Evolutionary conservation across 1,284 basidiomycete species (phyloP).

Genomic region (Phlebopus sp.): DNA sequence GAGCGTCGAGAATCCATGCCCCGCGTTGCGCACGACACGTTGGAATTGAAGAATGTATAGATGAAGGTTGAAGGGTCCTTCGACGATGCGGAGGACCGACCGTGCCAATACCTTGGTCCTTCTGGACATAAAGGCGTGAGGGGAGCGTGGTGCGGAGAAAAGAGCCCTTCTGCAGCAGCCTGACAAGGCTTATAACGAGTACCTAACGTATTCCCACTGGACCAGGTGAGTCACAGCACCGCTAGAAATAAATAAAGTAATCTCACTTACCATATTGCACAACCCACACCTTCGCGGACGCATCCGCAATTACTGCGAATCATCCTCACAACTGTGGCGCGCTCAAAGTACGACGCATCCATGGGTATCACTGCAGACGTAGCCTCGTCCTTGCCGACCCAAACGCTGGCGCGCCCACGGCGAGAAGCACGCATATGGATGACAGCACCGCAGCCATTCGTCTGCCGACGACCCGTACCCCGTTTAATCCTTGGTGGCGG

Average conservation of each 20-base stretch:
- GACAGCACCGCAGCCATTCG: slow-evolving; percentile 60
- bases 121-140: slow-evolving; percentile 37
- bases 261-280: slow-evolving; percentile 52
- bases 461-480: slow-evolving; percentile 12
- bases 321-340: slow-evolving; percentile 44
- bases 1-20: slow-evolving; percentile 20
- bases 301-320: slow-evolving; percentile 59
- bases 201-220: slow-evolving; percentile 61
- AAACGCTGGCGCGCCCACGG: slow-evolving; percentile 47
- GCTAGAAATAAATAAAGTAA: slow-evolving; percentile 4
- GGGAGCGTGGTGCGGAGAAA: slow-evolving; percentile 30
- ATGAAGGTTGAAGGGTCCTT: slow-evolving; percentile 32
- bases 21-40: slow-evolving; percentile 36
- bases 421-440: slow-evolving; percentile 54
- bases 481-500: slow-evolving; percentile 12
- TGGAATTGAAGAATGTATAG: slow-evolving; percentile 47
- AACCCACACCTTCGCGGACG: slow-evolving; percentile 60
- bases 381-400: slow-evolving; percentile 53
- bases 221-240: slow-evolving; percentile 7
- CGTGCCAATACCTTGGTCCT: slow-evolving; percentile 46
- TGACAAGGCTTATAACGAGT: slow-evolving; percentile 59
- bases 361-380: slow-evolving; percentile 47
- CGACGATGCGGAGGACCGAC: slow-evolving; percentile 17
- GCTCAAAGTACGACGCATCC: slow-evolving; percentile 54
- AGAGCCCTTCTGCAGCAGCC: slow-evolving; percentile 50